Base-by-base conservation (phyloP, 371 early-diverging fungal genomes). In the Mucor velutinosus region DNA sequence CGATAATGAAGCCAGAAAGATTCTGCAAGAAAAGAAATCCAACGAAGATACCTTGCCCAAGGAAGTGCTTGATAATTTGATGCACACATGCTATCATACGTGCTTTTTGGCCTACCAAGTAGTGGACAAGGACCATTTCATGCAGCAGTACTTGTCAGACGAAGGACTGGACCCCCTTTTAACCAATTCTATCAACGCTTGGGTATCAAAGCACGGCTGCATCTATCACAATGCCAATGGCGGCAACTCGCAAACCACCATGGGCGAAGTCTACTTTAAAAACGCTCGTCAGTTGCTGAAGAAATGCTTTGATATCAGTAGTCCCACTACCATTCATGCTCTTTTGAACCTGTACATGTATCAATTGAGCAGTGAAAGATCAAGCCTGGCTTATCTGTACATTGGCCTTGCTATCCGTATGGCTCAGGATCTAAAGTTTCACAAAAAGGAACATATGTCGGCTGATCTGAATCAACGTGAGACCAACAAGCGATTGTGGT, bases 361-460 rank as follows among this genome's bases (percentile, higher is more conserved):
- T 41, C 88, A 88, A 57, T 65, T 86, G 23, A 83, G 79, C 62
- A 78, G 80, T 32, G 88, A 85, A 21, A 76, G 85, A n/a, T 82
- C 88, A 3, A 81, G 83, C 60, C 66, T 86, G 49, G 84, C 87
- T 15, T 86, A 86, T 67, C 77, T 86, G 30, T 86, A 88, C 37
- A 86, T 84, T 57, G 87, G 88, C 23, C 70, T 88, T 53, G 88
- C 87, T 0, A 86, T 86, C 41, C 84, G 88, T 14, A 88, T 88
- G 88, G 88, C 88, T 2, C 88, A 88, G 67, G 88, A 86, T 70
- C 76, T 88, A 32, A 85, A 85, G 56, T 81, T 85, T 15, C 86
- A 88, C 67, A 81, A 84, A 51, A 82, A 82, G 64, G 76, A 76
- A 14, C 77, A 79, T 61, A 77, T 81, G 77, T 75, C 82, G 11